Conservation (phyloP, 2,329 filamentous ascomycete genomes). For the Intubia oerlemansii region DNA sequence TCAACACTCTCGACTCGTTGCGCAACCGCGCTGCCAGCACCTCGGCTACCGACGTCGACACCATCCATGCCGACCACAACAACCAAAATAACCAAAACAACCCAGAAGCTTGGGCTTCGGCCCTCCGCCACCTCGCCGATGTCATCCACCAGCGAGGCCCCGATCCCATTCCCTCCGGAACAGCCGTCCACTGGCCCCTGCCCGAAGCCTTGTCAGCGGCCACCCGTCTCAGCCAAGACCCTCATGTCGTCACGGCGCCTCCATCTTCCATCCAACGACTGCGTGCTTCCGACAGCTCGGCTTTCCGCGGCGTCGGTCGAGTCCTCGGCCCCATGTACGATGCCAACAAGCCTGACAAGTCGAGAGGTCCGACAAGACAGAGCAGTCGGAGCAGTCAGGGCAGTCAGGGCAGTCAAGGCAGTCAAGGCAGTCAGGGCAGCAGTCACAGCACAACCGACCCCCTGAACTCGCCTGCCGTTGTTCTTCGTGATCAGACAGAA, state of each 20-base stretch:
- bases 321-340: slow-evolving; percentile 1
- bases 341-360: neutral
- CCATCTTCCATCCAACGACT: too few relatives aligned
- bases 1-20: too few relatives aligned
- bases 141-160: neutral
- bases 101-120: too few relatives aligned
- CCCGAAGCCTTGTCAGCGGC: neutral
- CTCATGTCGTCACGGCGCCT: too few relatives aligned
- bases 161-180: neutral
- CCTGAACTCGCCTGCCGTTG: too few relatives aligned
- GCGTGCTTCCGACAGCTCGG: neutral
- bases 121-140: neutral
- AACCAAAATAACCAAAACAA: too few relatives aligned
- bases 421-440: neutral
- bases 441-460: neutral
- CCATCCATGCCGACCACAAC: too few relatives aligned
- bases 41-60: too few relatives aligned
- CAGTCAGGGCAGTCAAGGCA: too few relatives aligned
- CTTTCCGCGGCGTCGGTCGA: neutral
- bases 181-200: neutral
- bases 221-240: neutral
- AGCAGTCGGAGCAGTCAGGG: too few relatives aligned
- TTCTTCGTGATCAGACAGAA: slow-evolving; percentile 1
- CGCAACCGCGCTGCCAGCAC: too few relatives aligned
- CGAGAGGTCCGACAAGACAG: neutral